Evolutionary conservation across 495 filamentous ascomycete genomes (phyloP).

Genomic region (Daldinia vernicosa): DNA sequence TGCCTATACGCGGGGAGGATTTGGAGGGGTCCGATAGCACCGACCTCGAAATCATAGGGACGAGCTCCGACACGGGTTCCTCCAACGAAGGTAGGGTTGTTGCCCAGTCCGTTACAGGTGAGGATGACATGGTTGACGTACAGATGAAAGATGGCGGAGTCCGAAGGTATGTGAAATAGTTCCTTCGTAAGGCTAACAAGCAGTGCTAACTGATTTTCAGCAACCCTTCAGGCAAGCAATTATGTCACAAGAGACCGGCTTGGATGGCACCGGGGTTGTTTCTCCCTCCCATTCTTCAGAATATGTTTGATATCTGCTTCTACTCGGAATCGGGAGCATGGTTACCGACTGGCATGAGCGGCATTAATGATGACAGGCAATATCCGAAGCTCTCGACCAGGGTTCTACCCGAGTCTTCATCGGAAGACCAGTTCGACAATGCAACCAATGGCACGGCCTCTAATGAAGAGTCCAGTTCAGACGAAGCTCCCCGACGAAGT

Average conservation of each 20-base stretch:
- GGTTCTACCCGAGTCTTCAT: slow-evolving; percentile 41
- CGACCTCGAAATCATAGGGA: slow-evolving; percentile 76
- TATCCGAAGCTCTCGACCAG: slow-evolving; percentile 68
- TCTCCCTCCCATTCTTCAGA: slow-evolving; percentile 64
- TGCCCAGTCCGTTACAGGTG: slow-evolving; percentile 81
- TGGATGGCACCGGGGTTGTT: slow-evolving; percentile 58
- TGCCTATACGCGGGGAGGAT: slow-evolving; percentile 58
- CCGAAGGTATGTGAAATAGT: slow-evolving; percentile 41
- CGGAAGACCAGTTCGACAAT: slow-evolving; percentile 42
- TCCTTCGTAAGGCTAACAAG: neutral
- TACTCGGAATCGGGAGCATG: slow-evolving; percentile 58
- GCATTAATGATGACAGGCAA: slow-evolving; percentile 62
- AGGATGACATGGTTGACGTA: slow-evolving; percentile 91
- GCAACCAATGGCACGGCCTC: slow-evolving; percentile 44
- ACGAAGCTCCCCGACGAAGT: slow-evolving; percentile 36
- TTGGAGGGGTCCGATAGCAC: slow-evolving; percentile 58
- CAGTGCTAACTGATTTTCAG: slow-evolving; percentile 12
- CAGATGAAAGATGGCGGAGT: slow-evolving; percentile 71
- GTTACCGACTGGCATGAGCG: slow-evolving; percentile 72
- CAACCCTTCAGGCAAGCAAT: slow-evolving; percentile 2
- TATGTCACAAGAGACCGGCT: slow-evolving; percentile 50
- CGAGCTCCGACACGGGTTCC: slow-evolving; percentile 77
- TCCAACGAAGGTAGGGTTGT: slow-evolving; percentile 74
- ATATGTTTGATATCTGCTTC: slow-evolving; percentile 75
- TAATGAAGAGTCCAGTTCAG: slow-evolving; percentile 55